Conservation (phyloP, 139 green algal species). For the Coelastrella sp. region DNA sequence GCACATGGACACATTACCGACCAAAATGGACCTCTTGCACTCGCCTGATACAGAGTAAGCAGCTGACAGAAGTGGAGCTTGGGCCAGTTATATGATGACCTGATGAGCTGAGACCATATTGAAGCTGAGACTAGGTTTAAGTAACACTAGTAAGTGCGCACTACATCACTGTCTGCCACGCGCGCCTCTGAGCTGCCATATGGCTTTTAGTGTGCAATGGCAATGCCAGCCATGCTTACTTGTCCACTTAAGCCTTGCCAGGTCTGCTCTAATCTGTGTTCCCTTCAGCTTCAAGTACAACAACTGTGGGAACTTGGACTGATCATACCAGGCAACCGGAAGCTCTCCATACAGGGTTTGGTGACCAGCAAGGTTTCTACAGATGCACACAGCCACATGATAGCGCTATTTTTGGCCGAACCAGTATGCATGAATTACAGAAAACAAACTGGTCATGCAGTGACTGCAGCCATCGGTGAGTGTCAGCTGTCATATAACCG, state of each 20-base stretch:
- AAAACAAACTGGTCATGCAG: background rate
- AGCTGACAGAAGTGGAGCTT: too few relatives aligned
- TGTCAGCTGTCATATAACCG: background rate
- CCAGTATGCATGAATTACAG: background rate
- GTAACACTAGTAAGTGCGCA: too few relatives aligned
- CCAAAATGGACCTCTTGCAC: too few relatives aligned
- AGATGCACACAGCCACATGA: too few relatives aligned
- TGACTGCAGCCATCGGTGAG: background rate
- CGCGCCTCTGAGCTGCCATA: background rate
- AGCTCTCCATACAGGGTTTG: background rate
- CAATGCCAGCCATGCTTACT: background rate
- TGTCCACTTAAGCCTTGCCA: background rate
- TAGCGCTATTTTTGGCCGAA: too few relatives aligned
- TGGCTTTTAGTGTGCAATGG: background rate
- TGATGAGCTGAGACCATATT: too few relatives aligned
- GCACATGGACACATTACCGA: too few relatives aligned
- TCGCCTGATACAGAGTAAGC: too few relatives aligned
- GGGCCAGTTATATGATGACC: too few relatives aligned
- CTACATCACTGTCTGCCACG: too few relatives aligned
- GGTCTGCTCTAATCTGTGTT: background rate
- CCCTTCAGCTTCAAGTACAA: slow-evolving; percentile 36
- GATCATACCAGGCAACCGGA: slow-evolving; percentile 21
- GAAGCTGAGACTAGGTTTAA: too few relatives aligned
- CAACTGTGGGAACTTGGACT: slow-evolving; percentile 10
- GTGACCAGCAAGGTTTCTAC: slow-evolving; percentile 36